These are phyloP conservation scores for Hibiscus syriacus DNA, from an alignment of 345 rosid species.

Conservation along the genomic window DNA sequence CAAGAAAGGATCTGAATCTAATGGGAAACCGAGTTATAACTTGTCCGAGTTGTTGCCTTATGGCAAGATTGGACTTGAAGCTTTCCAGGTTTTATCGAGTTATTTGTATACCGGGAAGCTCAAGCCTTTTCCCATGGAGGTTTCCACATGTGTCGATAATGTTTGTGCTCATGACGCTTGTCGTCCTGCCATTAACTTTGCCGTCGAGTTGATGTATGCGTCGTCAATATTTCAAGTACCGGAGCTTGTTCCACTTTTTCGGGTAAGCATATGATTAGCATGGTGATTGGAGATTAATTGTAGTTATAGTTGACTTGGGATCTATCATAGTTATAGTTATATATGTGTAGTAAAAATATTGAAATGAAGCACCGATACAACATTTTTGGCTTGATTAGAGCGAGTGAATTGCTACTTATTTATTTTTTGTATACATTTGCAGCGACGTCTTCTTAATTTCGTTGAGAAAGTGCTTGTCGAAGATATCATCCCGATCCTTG, in stretches of 20 bases:
- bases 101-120: too few species aligned
- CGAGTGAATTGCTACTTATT: too few species aligned
- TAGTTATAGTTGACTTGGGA: too few species aligned
- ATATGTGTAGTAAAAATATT: too few species aligned
- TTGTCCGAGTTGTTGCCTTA: constrained; percentile 40
- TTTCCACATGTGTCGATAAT: constrained; percentile 68
- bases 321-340: too few species aligned
- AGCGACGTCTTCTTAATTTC: constrained; percentile 68
- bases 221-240: constrained; percentile 60
- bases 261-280: constrained; percentile 34
- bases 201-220: constrained; percentile 85
- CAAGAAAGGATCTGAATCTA: constrained; percentile 36
- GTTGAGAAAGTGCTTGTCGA: constrained; percentile 71
- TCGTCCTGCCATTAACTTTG: constrained; percentile 71
- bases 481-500: constrained; percentile 69
- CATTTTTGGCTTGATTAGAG: too few species aligned
- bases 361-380: too few species aligned
- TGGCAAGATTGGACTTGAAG: too few species aligned
- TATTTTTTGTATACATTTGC: constrained; percentile 23
- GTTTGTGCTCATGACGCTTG: constrained; percentile 76
- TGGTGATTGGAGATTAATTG: too few species aligned
- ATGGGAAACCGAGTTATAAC: constrained; percentile 46
- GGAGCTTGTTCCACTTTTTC: constrained; percentile 72
- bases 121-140: too few species aligned
- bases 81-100: too few species aligned